Evolutionary conservation across 106 monocot species (phyloP).

Genomic region (Ottelia alismoides): DNA sequence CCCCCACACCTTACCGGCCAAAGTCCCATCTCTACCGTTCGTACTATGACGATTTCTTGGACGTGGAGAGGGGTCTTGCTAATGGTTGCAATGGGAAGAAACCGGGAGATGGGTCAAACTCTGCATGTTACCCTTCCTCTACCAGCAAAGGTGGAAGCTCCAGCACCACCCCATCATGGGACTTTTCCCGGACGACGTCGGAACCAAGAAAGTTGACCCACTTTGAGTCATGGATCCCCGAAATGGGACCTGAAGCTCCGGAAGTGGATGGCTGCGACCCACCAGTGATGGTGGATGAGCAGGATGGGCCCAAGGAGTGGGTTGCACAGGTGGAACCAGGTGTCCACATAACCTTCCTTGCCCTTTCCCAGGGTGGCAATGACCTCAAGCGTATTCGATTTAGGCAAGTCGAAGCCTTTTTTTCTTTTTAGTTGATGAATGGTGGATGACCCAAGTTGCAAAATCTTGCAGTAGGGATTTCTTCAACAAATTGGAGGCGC

Average conservation of each 20-base stretch:
- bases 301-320: conserved; percentile 64
- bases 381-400: conserved; percentile 84
- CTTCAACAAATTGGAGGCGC: conserved; percentile 94
- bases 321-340: conserved; percentile 94
- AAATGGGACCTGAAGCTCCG: conserved; percentile 39
- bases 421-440: too few relatives aligned
- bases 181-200: too few relatives aligned
- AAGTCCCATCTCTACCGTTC: conserved; percentile 14
- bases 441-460: too few relatives aligned
- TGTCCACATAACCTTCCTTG: conserved; percentile 72
- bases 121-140: too few relatives aligned
- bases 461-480: conserved; percentile 91
- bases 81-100: conserved; percentile 38
- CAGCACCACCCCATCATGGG: too few relatives aligned
- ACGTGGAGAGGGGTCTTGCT: conserved; percentile 56
- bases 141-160: too few relatives aligned
- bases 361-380: conserved; percentile 60
- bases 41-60: conserved; percentile 34
- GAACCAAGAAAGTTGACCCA: background rate
- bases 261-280: conserved; percentile 13
- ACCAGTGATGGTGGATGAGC: conserved; percentile 15
- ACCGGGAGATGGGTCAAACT: conserved; percentile 37
- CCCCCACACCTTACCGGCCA: background rate
- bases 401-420: too few relatives aligned
- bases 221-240: conserved; percentile 7